phyloP scores from a whole-genome alignment of 1,139 yeast genomes.

The Candida tropicalis region DNA sequence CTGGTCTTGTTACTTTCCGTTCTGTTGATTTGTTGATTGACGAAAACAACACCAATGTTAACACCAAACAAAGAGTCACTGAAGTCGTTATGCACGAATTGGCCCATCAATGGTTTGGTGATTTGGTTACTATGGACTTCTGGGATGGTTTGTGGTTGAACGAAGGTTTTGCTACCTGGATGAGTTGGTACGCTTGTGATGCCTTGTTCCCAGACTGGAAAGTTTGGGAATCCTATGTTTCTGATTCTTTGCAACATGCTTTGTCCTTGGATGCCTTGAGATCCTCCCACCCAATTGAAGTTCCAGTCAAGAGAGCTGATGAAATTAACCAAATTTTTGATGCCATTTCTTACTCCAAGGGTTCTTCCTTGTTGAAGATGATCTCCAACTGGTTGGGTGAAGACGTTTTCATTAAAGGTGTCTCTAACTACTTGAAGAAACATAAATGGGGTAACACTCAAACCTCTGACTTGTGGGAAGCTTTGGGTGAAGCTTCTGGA shows the following conservation, averaged over 20 bases:
- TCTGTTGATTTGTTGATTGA: slow-evolving; percentile 55
- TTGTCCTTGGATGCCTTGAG: slow-evolving; percentile 54
- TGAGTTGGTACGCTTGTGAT: slow-evolving; percentile 55
- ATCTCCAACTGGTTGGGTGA: slow-evolving; percentile 73
- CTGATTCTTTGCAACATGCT: slow-evolving; percentile 54
- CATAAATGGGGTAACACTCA: slow-evolving; percentile 81
- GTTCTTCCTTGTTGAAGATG: slow-evolving; percentile 80
- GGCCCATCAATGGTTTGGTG: slow-evolving; percentile 71
- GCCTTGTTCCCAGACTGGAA: slow-evolving; percentile 60
- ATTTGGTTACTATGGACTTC: slow-evolving; percentile 64
- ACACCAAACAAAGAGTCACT: slow-evolving; percentile 53
- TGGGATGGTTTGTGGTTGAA: slow-evolving; percentile 68
- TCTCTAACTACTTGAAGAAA: slow-evolving; percentile 68
- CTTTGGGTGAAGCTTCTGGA: slow-evolving; percentile 75
- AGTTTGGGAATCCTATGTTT: slow-evolving; percentile 55
- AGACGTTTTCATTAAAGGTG: slow-evolving; percentile 71
- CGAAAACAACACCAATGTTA: slow-evolving; percentile 44
- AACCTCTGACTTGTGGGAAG: slow-evolving; percentile 82
- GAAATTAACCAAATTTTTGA: slow-evolving; percentile 63
- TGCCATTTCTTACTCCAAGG: slow-evolving; percentile 73
- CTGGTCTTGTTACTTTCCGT: slow-evolving; percentile 59
- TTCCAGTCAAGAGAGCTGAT: slow-evolving; percentile 54
- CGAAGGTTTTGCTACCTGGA: slow-evolving; percentile 67
- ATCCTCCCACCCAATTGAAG: slow-evolving; percentile 61
- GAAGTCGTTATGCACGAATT: slow-evolving; percentile 63